Conservation (phyloP, 1,284 basidiomycete genomes). For the Cutaneotrichosporon sp. region DNA sequence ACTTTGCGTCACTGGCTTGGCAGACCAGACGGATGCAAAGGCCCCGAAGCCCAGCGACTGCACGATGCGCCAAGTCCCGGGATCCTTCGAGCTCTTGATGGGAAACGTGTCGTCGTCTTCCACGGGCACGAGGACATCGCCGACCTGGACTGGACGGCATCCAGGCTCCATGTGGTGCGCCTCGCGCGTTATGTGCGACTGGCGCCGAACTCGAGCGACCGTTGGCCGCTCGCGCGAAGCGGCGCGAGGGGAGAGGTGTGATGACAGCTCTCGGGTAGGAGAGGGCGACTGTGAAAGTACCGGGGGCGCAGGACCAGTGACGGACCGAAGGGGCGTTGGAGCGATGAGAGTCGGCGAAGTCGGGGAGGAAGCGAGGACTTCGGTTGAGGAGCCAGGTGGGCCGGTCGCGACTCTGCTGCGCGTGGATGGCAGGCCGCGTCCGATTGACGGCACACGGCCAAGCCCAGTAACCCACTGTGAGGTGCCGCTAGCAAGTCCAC, state of each 20-base stretch:
- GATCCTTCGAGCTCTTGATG: conserved; percentile 15
- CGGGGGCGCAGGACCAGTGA: conserved; percentile 15
- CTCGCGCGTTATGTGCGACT: conserved; percentile 19
- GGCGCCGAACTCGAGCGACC: background rate
- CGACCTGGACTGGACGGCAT: conserved; percentile 26
- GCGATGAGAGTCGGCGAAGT: conserved; percentile 9
- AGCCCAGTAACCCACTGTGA: background rate
- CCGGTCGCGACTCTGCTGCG: conserved; percentile 22
- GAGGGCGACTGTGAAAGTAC: background rate
- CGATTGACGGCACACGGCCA: conserved; percentile 3
- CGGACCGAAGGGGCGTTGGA: conserved; percentile 17
- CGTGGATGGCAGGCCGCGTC: conserved; percentile 11
- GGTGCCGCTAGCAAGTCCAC: background rate
- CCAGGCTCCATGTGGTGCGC: conserved; percentile 21
- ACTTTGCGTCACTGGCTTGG: conserved; percentile 54
- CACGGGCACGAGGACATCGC: conserved; percentile 31
- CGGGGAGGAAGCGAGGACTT: conserved; percentile 8
- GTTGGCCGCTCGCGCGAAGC: background rate
- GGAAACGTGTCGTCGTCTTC: conserved; percentile 19
- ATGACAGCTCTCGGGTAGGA: background rate
- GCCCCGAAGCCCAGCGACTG: conserved; percentile 68
- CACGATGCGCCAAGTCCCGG: conserved; percentile 55
- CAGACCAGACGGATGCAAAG: conserved; percentile 75
- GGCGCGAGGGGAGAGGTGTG: conserved; percentile 2
- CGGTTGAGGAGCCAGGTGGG: conserved; percentile 1